These are phyloP conservation scores for Arthrobotrys entomopaga DNA, from an alignment of 2,329 filamentous ascomycete genomes.

Conservation along the genomic window DNA sequence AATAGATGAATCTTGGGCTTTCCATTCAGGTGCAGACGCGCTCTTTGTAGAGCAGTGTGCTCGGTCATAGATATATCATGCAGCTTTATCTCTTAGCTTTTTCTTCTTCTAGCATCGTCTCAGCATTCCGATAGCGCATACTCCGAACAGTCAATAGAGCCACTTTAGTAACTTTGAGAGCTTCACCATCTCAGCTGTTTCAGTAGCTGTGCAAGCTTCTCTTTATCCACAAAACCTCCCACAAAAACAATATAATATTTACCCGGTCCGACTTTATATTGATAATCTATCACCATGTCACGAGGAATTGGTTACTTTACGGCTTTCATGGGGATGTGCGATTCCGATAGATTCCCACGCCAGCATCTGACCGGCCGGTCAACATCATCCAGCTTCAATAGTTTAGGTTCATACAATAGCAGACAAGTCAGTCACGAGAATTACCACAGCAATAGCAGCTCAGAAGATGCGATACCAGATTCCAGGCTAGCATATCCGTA, in stretches of 20 bases:
- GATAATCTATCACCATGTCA: slow-evolving; percentile 23
- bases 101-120: slow-evolving; percentile 12
- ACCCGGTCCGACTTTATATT: slow-evolving; percentile 3
- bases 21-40: slow-evolving; percentile 3
- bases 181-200: slow-evolving; percentile 2
- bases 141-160: slow-evolving; percentile 16
- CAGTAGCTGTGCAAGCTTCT: background rate
- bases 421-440: slow-evolving; percentile 30
- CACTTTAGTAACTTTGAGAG: background rate
- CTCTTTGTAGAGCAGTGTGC: slow-evolving; percentile 20
- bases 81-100: slow-evolving; percentile 10
- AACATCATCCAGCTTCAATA: slow-evolving; percentile 45
- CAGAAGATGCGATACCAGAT: slow-evolving; percentile 37
- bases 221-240: slow-evolving; percentile 13
- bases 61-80: slow-evolving; percentile 34
- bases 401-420: slow-evolving; percentile 32
- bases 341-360: slow-evolving; percentile 42
- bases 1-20: no score
- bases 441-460: slow-evolving; percentile 48
- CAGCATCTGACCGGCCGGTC: slow-evolving; percentile 34
- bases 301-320: slow-evolving; percentile 46
- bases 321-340: slow-evolving; percentile 51
- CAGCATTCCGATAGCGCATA: slow-evolving; percentile 25
- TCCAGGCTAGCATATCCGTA: slow-evolving; percentile 42
- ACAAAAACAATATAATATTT: slow-evolving; percentile 4